Percentiles rank a stretch among this genome's conserved stretches.
Conservation (phyloP, 192 early-diverging fungal genomes). For the Backusella westeae region DNA sequence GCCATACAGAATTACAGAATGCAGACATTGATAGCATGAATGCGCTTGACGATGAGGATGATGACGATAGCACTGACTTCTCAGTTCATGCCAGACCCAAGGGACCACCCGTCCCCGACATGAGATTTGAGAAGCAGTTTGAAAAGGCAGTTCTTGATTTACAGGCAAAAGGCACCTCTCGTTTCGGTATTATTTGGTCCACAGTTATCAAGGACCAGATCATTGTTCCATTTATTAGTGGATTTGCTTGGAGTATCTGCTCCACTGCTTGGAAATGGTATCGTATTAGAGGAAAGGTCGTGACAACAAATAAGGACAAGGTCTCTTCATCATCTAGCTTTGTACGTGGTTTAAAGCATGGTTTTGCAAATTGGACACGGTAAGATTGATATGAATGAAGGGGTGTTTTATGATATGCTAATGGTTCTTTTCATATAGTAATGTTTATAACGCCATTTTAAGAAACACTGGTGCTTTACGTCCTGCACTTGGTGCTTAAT, state of each 20-base stretch:
- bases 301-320: not conserved
- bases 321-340: not conserved
- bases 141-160: constrained; percentile 18
- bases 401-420: not conserved
- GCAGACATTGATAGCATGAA: not conserved
- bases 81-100: not conserved
- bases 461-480: not conserved
- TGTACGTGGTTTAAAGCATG: constrained; percentile 11
- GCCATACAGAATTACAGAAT: constrained; percentile 3
- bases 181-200: constrained; percentile 21
- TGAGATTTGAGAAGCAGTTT: constrained; percentile 38
- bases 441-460: not conserved
- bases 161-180: constrained; percentile 8
- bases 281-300: not conserved
- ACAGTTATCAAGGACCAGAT: constrained; percentile 36
- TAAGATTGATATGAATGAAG: not conserved
- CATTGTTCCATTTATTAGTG: constrained; percentile 36
- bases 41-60: not conserved
- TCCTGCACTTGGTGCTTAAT: not conserved
- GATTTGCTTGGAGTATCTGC: constrained; percentile 33
- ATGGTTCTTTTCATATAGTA: not conserved
- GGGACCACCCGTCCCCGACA: constrained; percentile 32
- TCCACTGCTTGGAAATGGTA: constrained; percentile 30
- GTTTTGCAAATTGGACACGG: constrained; percentile 8
- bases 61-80: constrained; percentile 11